Evolutionary conservation across 345 rosid genomes (phyloP), one percentile per base, ranked within the genome.

Genomic region (Syzygium grande): DNA sequence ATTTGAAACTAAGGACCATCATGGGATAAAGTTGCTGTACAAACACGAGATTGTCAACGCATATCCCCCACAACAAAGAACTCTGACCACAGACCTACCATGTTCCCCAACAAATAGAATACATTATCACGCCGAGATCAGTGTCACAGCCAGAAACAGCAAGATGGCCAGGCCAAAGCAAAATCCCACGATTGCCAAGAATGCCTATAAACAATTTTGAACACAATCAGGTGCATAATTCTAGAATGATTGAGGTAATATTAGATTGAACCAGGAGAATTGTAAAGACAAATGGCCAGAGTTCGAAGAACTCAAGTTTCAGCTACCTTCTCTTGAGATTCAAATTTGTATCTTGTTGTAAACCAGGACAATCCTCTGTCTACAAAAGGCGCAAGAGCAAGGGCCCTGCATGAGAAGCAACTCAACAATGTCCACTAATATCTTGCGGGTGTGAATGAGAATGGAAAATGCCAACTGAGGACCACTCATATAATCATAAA

Each of bases 311-410:
- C 29, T 11, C 7, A 80, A 85, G 11, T 52, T 84, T 85, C 78
- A 52, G 86, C 87, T 89, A 94, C 99, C 97, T 97, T 95, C 63
- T 94, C 97, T 90, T 93, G 95, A 88, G 94, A 91, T 89, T 93
- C 91, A 56, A 96, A 97, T 84, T 94, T 94, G 87, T 89, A 96
- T 92, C 91, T 95, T 68, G 84, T 86, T 25, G 97, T 93, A 89
- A 95, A 95, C 99, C 98, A 95, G 25, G 97, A 92, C 92, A 96
- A 90, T 89, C 98, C 98, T 89, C 91, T 89, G 90, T 95, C 97
- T 1, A 95, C 99, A 51, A 96, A 90, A 54, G 98, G 99, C 43
- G 99, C 98, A 88, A 96, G 96, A 49, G 99, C 98, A 38, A 97
- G 95, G 85, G 98, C 98, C 92, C 99, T 96, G 95, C 91, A 91